Evolutionary conservation across 805 yeast species (phyloP), one percentile per base, ranked within the genome.

Genomic region (Komagataella phaffii): DNA sequence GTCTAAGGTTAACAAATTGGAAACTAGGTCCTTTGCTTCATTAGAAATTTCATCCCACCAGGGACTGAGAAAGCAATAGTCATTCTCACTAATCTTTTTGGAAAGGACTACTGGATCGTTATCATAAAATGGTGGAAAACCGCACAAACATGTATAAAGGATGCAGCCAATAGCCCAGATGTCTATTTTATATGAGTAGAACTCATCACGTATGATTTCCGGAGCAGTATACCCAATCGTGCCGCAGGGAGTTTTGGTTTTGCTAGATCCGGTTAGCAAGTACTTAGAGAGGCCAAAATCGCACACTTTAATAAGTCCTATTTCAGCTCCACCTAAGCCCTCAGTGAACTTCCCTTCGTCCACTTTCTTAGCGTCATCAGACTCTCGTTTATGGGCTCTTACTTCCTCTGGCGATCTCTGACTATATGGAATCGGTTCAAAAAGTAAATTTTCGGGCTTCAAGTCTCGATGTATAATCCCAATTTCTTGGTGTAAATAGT

Each of bases 1-100:
- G 62, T 86, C 80, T 14, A 83, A 84, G 24, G 83, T 81, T 55
- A 86, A 69, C 64, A 86, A 71, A 58, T 77, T 80, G 3, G 76
- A 66, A 12, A 86, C 86, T 58, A 86, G 74, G 58, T 76, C 75
- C 60, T 85, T 86, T 24, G 89, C 90, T 44, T 81, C 88, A 45
- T 63, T 66, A 50, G 83, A 74, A 43, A 86, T 83, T 62, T 86
- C 95, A 65, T 85, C 93, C 88, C 93, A 86, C 95, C 95, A 86
- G 1, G 95, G 95, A 53, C 76, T 69, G 51, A 86, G 69, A 62
- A 85, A 86, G n/a, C 79, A 76, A 64, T 76, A 86, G 52, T 85
- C 82, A 43, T 93, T 95, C 48, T 72, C 72, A 10, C 85, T 72
- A 36, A 85, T 87, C 62, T 85, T 86, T 51, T 74, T 74, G 3